phyloP scores from a whole-genome alignment of 1,284 basidiomycete genomes.

The Pseudozyma thailandica region DNA sequence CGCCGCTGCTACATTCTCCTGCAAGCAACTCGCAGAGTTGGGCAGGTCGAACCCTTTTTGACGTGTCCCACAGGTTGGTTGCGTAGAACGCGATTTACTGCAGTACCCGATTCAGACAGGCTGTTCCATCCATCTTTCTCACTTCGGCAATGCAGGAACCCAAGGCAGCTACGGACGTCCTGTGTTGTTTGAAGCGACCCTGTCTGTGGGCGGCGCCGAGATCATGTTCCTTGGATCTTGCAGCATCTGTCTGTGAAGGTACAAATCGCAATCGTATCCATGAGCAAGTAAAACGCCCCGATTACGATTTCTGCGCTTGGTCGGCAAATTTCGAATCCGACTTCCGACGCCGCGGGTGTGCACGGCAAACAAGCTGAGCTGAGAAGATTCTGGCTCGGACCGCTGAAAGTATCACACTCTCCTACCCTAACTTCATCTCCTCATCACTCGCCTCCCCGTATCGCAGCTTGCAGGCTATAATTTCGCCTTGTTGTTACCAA shows the following conservation, averaged over 20 bases:
- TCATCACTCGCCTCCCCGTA: background rate
- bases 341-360: slow-evolving; percentile 22
- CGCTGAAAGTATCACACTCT: background rate
- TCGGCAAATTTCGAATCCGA: slow-evolving; percentile 37
- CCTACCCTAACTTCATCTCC: background rate
- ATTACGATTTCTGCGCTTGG: background rate
- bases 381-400: slow-evolving; percentile 21
- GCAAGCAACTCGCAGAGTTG: slow-evolving; percentile 20
- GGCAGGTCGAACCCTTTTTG: slow-evolving; percentile 32
- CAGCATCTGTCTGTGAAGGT: background rate
- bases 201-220: background rate
- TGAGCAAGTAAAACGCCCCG: background rate
- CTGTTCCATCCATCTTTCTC: no score
- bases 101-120: slow-evolving; percentile 4
- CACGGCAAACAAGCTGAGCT: slow-evolving; percentile 27
- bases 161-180: background rate
- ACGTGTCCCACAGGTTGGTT: slow-evolving; percentile 25
- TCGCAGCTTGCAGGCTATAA: background rate
- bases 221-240: background rate
- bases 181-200: background rate
- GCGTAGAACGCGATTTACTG: background rate
- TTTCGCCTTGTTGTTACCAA: background rate
- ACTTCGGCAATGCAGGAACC: background rate
- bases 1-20: no score
- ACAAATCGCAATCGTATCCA: background rate